Evolutionary conservation across 2,329 filamentous ascomycete genomes (phyloP).

Genomic region (Apiospora marii): DNA sequence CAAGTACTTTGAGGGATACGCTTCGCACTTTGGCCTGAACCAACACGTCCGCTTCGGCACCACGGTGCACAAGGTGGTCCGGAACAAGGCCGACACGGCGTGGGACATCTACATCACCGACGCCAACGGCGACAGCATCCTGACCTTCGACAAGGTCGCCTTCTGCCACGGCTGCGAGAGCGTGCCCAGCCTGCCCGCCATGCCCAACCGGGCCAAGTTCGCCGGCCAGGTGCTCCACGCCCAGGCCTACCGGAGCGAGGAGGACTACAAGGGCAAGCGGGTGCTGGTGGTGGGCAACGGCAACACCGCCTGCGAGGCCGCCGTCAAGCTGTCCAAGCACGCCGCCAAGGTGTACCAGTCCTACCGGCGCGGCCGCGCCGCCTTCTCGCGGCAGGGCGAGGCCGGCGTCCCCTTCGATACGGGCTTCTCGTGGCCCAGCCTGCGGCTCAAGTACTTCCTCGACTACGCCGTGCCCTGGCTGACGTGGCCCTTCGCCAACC

Average conservation of each 20-base stretch:
- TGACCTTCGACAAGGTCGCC: constrained; percentile 34
- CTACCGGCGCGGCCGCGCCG: constrained; percentile 31
- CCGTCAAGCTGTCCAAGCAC: constrained; percentile 28
- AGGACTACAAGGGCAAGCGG: constrained; percentile 29
- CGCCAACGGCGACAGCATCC: constrained; percentile 26
- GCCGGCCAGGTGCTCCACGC: constrained; percentile 33
- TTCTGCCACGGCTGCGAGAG: constrained; percentile 32
- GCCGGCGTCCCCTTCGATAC: constrained; percentile 32
- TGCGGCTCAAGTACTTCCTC: constrained; percentile 34
- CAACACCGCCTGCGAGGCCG: constrained; percentile 34
- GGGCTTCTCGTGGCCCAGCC: constrained; percentile 30
- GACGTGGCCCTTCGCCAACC: constrained; percentile 29
- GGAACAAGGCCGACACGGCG: constrained; percentile 28
- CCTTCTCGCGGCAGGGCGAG: constrained; percentile 31
- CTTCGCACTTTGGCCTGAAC: constrained; percentile 31
- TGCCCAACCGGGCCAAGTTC: constrained; percentile 32
- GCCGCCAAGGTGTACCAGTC: constrained; percentile 31
- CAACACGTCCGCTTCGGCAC: constrained; percentile 31
- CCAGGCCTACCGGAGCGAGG: constrained; percentile 31
- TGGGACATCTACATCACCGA: constrained; percentile 33
- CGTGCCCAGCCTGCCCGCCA: constrained; percentile 29
- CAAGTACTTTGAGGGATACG: constrained; percentile 33
- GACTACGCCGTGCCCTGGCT: constrained; percentile 31
- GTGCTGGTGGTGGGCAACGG: constrained; percentile 34
- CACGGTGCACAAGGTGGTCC: constrained; percentile 30